Evolutionary conservation across 768 basidiomycete genomes (phyloP), one percentile per base, ranked within the genome.

Genomic region (Mycena floridula): DNA sequence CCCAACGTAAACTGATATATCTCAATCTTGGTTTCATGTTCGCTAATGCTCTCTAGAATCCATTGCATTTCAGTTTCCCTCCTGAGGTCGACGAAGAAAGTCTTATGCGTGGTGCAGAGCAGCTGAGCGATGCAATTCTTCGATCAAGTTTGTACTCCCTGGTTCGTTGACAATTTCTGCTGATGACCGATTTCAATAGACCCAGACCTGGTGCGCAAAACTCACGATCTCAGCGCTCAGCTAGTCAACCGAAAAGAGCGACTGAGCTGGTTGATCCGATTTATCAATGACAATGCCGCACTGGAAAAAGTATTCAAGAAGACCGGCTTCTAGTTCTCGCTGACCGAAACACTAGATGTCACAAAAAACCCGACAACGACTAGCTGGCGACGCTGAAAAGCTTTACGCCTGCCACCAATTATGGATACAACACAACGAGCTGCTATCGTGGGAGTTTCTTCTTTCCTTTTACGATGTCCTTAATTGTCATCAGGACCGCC

Each of bases 311-410:
- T 87, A 25, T 51, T 64, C 45, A 16, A 49, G 23, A n/a, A 16
- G 7, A 12, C 24, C 42, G 20, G 18, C 5, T 13, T 37, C 12
- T 42, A n/a, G 36, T 22, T 26, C 21, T 35, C 35, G n/a, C 30
- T 37, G 12, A 40, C 28, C 42, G 44, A 26, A 44, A 21, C 20
- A 7, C 24, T 54, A 94, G 90, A 82, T 95, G 61, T 85, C 92
- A 7, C 89, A 89, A 67, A 62, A 72, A 28, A 80, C 82, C 47
- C 78, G 91, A 16, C 82, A 92, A 54, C 70, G 72, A 22, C 67
- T 97, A 15, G 83, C 81, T 27, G 77, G 73, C 16, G 87, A 96
- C 56, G 90, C 89, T 2, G 94, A 96, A 63, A 90, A 89, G 54
- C 69, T 95, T 15, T 83, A 83, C 49, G 86, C 89, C 2, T 82